Evolutionary conservation across 768 basidiomycete genomes (phyloP).

Genomic region (Podaxis mareebaensis): DNA sequence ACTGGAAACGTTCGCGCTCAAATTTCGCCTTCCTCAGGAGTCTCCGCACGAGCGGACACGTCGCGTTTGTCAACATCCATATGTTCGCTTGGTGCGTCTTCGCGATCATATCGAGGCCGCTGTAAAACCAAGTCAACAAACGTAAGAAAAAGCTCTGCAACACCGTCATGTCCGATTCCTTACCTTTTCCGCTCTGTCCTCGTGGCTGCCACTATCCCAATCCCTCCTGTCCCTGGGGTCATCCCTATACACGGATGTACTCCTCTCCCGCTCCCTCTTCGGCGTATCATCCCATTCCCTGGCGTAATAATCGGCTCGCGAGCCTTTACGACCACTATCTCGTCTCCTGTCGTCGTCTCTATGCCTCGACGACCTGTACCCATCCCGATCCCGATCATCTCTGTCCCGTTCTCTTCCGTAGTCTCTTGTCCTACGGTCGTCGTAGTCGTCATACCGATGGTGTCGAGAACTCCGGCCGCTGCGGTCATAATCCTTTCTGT

Average conservation of each 20-base stretch:
- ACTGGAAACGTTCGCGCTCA: conserved; percentile 30
- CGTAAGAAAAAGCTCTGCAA: conserved; percentile 16
- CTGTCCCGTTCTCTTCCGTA: conserved; percentile 38
- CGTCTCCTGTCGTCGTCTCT: conserved; percentile 52
- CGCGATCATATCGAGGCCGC: conserved; percentile 56
- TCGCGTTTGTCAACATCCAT: conserved; percentile 46
- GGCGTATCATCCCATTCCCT: conserved; percentile 54
- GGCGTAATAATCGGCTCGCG: conserved; percentile 33
- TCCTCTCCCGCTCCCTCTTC: conserved; percentile 36
- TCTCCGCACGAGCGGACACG: conserved; percentile 59
- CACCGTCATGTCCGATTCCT: conserved; percentile 16
- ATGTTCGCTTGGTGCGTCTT: conserved; percentile 33
- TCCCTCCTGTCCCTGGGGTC: conserved; percentile 57
- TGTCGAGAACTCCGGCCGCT: conserved; percentile 43
- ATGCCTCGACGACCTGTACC: conserved; percentile 46
- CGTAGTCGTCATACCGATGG: conserved; percentile 52
- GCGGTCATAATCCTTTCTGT: conserved; percentile 37
- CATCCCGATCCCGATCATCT: conserved; percentile 40
- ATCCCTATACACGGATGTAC: conserved; percentile 39
- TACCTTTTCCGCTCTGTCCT: conserved; percentile 71
- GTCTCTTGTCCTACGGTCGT: conserved; percentile 44
- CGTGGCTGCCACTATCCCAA: conserved; percentile 48
- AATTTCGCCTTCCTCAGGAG: conserved; percentile 89
- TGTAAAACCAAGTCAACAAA: conserved; percentile 25
- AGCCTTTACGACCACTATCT: conserved; percentile 40